These are phyloP conservation scores for Rutstroemia sydowiana DNA, from an alignment of 2,329 filamentous ascomycete genomes.

Conservation along the genomic window DNA sequence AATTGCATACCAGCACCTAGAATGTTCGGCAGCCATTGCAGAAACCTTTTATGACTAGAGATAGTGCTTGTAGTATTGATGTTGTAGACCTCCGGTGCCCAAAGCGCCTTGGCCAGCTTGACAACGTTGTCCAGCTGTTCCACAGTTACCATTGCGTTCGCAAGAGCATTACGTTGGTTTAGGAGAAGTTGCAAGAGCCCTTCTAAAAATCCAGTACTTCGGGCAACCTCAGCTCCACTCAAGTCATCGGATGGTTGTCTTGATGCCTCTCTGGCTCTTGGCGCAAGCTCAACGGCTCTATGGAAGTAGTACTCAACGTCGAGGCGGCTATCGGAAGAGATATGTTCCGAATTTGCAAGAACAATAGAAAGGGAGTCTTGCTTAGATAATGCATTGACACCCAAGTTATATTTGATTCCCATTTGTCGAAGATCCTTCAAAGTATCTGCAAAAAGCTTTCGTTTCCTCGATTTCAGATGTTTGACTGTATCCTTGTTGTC, in stretches of 20 bases:
- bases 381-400: conserved; percentile 61
- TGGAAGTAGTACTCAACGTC: conserved; percentile 64
- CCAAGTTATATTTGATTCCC: conserved; percentile 81
- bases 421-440: conserved; percentile 77
- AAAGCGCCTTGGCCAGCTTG: conserved; percentile 30
- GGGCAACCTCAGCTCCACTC: conserved; percentile 68
- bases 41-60: conserved; percentile 27
- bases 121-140: conserved; percentile 20
- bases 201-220: conserved; percentile 81
- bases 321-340: conserved; percentile 21
- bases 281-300: conserved; percentile 66
- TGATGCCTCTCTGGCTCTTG: conserved; percentile 57
- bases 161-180: conserved; percentile 44
- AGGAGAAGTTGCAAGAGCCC: conserved; percentile 65
- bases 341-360: conserved; percentile 49
- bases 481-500: conserved; percentile 80
- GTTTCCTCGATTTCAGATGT: conserved; percentile 84
- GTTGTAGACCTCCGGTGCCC: conserved; percentile 33
- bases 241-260: conserved; percentile 79
- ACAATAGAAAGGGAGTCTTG: conserved; percentile 67
- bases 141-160: conserved; percentile 12
- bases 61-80: conserved; percentile 10
- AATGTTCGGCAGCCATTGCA: conserved; percentile 62
- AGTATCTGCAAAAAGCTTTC: conserved; percentile 82
- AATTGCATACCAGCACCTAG: conserved; percentile 55